These are phyloP conservation scores for Trifolium repens DNA, from an alignment of 306 rosid genomes.

Conservation along the genomic window DNA sequence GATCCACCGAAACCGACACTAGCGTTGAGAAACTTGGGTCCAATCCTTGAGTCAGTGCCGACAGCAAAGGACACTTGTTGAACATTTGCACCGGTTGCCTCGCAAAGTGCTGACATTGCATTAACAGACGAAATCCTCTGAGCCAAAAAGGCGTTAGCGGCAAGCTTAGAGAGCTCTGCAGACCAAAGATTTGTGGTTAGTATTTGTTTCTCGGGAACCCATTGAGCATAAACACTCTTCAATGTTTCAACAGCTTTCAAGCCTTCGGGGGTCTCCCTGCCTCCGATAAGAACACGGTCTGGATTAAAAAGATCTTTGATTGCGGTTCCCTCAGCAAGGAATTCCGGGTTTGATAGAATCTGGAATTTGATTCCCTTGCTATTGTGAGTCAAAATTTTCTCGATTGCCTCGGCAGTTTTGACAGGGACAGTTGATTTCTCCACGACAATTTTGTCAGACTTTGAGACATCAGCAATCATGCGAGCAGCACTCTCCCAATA, in stretches of 20 bases:
- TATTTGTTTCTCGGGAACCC: slow-evolving; percentile 88
- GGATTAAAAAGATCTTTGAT: slow-evolving; percentile 86
- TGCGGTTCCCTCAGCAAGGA: slow-evolving; percentile 99
- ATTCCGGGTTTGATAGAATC: slow-evolving; percentile 95
- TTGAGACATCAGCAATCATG: slow-evolving; percentile 97
- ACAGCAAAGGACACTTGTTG: slow-evolving; percentile 84
- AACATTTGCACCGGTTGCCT: slow-evolving; percentile 93
- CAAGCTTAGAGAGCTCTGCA: slow-evolving; percentile 97
- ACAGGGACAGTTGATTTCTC: slow-evolving; percentile 99
- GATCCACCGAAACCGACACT: slow-evolving; percentile 99
- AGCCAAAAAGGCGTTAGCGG: slow-evolving; percentile 98
- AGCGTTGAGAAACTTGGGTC: slow-evolving; percentile 96
- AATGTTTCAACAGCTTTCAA: slow-evolving; percentile 73
- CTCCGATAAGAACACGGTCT: slow-evolving; percentile 95
- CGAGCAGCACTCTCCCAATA: slow-evolving; percentile 99
- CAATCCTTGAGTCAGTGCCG: slow-evolving; percentile 94
- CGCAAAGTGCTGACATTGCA: slow-evolving; percentile 99
- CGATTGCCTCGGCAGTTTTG: slow-evolving; percentile 97
- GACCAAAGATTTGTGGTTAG: slow-evolving; percentile 99
- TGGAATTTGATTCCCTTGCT: slow-evolving; percentile 93
- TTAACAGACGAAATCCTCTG: slow-evolving; percentile 98
- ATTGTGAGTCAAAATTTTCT: slow-evolving; percentile 94
- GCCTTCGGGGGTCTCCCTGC: slow-evolving; percentile 94
- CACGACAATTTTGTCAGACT: slow-evolving; percentile 90
- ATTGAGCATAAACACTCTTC: slow-evolving; percentile 86